phyloP scores from a whole-genome alignment of 2,329 filamentous ascomycete species.

The Leptographium procerum region DNA sequence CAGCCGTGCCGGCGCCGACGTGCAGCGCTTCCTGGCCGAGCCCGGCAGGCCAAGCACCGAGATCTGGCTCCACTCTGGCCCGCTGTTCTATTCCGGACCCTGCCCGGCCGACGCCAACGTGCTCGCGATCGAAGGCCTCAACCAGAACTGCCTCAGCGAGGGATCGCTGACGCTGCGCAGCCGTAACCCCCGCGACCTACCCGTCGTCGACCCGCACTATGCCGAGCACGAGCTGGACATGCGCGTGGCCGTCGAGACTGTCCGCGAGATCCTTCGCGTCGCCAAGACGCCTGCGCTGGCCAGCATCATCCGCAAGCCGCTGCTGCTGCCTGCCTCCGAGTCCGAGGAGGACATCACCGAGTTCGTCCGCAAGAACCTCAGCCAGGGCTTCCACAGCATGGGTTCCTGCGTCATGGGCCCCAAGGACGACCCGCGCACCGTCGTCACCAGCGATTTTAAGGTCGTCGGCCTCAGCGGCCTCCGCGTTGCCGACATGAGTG shows the following conservation, averaged over 20 bases:
- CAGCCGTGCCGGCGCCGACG: neutral
- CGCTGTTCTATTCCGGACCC: constrained; percentile 18
- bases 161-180: constrained; percentile 11
- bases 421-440: neutral
- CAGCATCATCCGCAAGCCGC: neutral
- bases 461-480: constrained; percentile 4
- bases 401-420: constrained; percentile 5
- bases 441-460: constrained; percentile 1
- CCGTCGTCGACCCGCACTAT: constrained; percentile 10
- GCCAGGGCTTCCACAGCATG: constrained; percentile 5
- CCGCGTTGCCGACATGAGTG: constrained; percentile 8
- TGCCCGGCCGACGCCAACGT: constrained; percentile 17
- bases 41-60: neutral
- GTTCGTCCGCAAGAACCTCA: neutral
- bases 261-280: neutral
- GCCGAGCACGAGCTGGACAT: constrained; percentile 5
- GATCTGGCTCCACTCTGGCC: constrained; percentile 14
- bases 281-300: neutral
- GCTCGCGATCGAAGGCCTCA: constrained; percentile 1
- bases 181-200: constrained; percentile 6
- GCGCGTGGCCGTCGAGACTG: constrained; percentile 3
- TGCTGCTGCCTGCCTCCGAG: neutral
- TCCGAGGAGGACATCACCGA: neutral
- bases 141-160: constrained; percentile 3
- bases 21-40: neutral